Percentiles rank a stretch among this genome's conserved stretches.
Evolutionary conservation across 2,329 filamentous ascomycete genomes (phyloP).

Genomic region (Colletotrichum aenigma): DNA sequence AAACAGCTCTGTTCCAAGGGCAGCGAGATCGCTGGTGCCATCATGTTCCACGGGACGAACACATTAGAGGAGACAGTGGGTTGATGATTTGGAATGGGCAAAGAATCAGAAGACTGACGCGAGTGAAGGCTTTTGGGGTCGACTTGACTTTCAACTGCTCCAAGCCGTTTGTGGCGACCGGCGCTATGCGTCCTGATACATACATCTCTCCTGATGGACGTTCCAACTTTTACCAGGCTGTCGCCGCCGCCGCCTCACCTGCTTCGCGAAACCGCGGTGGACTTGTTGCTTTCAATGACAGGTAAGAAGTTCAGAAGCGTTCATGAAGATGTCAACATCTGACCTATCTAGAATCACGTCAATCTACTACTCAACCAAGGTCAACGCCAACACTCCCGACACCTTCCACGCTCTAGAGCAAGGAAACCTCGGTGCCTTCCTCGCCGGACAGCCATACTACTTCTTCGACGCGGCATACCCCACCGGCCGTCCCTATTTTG

Average conservation of each 20-base stretch:
- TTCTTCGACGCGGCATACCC: conserved; percentile 52
- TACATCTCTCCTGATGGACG: conserved; percentile 58
- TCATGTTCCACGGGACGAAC: conserved; percentile 54
- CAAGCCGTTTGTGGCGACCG: conserved; percentile 57
- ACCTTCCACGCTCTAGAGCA: conserved; percentile 56
- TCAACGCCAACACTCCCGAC: conserved; percentile 57
- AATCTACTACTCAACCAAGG: conserved; percentile 58
- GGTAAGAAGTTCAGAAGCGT: not conserved
- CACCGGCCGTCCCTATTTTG: conserved; percentile 40
- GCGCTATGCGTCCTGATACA: conserved; percentile 59
- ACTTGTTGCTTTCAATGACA: conserved; percentile 56
- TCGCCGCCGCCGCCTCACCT: conserved; percentile 49
- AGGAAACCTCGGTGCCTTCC: conserved; percentile 53
- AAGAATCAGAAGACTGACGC: not conserved
- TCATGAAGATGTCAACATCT: not conserved
- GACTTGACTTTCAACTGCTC: conserved; percentile 54
- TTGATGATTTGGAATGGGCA: not conserved
- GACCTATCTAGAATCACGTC: conserved; percentile 39
- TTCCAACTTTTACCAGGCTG: conserved; percentile 56
- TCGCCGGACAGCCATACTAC: conserved; percentile 58
- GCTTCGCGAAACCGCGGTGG: conserved; percentile 47
- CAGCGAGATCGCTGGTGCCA: conserved; percentile 32
- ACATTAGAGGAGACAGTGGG: conserved; percentile 56
- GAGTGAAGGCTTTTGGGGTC: conserved; percentile 50
- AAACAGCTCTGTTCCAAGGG: conserved; percentile 30